Evolutionary conservation across 1,284 basidiomycete genomes (phyloP).

Genomic region (Malassezia dermatis): DNA sequence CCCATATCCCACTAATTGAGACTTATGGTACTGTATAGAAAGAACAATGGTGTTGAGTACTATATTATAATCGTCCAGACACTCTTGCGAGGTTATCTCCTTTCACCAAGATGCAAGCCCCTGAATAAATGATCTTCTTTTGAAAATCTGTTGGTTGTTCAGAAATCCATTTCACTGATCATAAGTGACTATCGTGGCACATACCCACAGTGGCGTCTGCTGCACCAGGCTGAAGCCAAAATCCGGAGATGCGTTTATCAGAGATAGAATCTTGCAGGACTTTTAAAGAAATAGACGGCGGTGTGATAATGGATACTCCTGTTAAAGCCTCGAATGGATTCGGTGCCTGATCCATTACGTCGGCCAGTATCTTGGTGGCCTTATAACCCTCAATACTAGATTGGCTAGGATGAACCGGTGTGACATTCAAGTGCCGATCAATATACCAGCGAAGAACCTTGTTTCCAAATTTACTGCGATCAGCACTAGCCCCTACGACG

Average conservation of each 20-base stretch:
- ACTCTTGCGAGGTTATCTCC: slow-evolving; percentile 34
- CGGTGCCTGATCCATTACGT: slow-evolving; percentile 12
- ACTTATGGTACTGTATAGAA: not conserved
- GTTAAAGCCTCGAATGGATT: slow-evolving; percentile 15
- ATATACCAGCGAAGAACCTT: slow-evolving; percentile 44
- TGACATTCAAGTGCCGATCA: slow-evolving; percentile 23
- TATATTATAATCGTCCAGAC: slow-evolving; percentile 28
- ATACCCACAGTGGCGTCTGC: slow-evolving; percentile 4
- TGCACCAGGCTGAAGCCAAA: slow-evolving; percentile 34
- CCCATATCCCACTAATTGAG: not conserved
- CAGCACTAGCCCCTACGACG: slow-evolving; percentile 38
- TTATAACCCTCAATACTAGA: slow-evolving; percentile 25
- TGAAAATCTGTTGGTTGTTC: slow-evolving; percentile 27
- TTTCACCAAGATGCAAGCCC: slow-evolving; percentile 40
- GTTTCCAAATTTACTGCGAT: slow-evolving; percentile 39
- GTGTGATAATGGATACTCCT: slow-evolving; percentile 41
- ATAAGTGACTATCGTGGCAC: not conserved
- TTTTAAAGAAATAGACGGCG: slow-evolving; percentile 31
- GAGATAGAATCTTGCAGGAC: slow-evolving; percentile 28
- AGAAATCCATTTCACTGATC: slow-evolving; percentile 27
- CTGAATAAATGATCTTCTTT: slow-evolving; percentile 33
- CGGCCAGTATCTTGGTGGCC: slow-evolving; percentile 11
- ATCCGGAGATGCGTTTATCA: slow-evolving; percentile 23
- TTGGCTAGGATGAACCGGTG: slow-evolving; percentile 39
- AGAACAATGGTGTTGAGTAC: not conserved